Conservation (phyloP, 345 rosid genomes). For the Populus pruinosa region DNA sequence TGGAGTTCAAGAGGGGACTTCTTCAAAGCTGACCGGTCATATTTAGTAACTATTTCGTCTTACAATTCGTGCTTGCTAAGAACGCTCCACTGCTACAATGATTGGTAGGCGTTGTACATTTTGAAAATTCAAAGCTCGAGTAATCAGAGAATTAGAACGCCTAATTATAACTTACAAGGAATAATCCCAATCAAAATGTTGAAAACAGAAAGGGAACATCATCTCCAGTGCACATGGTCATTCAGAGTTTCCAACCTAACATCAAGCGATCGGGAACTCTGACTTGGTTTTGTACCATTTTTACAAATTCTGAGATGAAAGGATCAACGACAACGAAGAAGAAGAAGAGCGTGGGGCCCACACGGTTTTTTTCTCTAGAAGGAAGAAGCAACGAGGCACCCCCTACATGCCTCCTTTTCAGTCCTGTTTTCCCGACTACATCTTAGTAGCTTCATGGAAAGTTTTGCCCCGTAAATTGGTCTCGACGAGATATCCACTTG, state of each 20-base stretch:
- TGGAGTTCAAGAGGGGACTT: no score
- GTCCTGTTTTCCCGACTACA: neutral
- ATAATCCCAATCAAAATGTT: neutral
- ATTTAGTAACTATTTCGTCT: neutral
- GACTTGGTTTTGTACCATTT: no score
- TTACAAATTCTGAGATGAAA: no score
- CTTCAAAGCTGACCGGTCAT: neutral
- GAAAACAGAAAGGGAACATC: neutral
- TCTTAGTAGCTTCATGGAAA: neutral
- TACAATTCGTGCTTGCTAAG: neutral
- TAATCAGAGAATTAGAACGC: no score
- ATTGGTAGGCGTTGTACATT: neutral
- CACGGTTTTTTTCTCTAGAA: neutral
- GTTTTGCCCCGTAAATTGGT: neutral
- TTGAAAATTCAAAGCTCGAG: neutral
- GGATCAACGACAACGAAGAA: no score
- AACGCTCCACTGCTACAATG: neutral
- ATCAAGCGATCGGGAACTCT: no score
- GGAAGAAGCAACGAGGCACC: neutral
- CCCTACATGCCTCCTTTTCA: neutral
- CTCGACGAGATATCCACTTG: neutral
- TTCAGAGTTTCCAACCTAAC: neutral
- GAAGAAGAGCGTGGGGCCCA: no score
- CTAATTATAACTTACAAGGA: neutral
- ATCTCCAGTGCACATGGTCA: neutral